Evolutionary conservation across 768 basidiomycete species (phyloP), one percentile per base, ranked within the genome.

Genomic region (Cystoderma amianthinum): DNA sequence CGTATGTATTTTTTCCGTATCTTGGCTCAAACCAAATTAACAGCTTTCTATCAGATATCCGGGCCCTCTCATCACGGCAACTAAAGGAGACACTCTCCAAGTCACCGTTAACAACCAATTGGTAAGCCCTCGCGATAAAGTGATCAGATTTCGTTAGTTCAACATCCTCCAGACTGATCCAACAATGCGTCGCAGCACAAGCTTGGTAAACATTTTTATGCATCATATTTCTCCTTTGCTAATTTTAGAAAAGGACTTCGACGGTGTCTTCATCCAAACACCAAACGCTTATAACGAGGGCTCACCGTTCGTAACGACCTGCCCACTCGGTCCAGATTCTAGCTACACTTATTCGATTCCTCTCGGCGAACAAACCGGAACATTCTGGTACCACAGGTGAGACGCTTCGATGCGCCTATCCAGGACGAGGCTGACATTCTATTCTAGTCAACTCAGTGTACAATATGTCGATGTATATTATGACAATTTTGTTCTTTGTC

Each of bases 81-180:
- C 60, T 17, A 79, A 75, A 44, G 67, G 71, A 4, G 61, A 69
- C 37, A 55, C 55, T 21, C 64, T 74, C 38, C 40, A 42, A 17
- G 58, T 78, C 32, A 70, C 66, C 12, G 68, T 77, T 15, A 57
- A 64, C 28, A 71, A 77, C 43, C 36, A 49, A 23, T 58, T 77
- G 28, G 58, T 56, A 23, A 55, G 73, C 12, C 15, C 28, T 32
- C 13, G 18, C n/a, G 9, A 16, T n/a, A 1, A 34, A n/a, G 22
- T 38, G 32, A 32, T n/a, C 20, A 32, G 17, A 32, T 21, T 22
- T 28, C 13, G 15, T 17, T 3, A 20, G 37, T 17, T 34, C n/a
- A 25, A 32, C 6, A 18, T 22, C 36, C n/a, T n/a, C 12, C 22
- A 52, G 46, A 52, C 51, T 36, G 51, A 54, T 38, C 42, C 48